phyloP scores from a whole-genome alignment of 2,329 filamentous ascomycete genomes.

The Sclerotinia spermophila region DNA sequence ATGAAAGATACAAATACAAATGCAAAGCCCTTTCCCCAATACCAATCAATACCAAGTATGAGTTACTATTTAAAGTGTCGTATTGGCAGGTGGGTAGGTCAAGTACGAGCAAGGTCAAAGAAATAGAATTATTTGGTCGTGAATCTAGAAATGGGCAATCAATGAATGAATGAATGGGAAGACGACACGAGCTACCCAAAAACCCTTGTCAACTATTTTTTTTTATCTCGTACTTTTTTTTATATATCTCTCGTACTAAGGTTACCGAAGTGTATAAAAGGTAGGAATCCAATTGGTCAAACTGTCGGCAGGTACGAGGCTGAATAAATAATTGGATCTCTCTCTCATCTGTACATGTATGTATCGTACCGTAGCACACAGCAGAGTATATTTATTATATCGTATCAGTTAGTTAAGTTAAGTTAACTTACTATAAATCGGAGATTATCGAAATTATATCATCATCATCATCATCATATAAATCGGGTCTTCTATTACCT shows the following conservation, averaged over 20 bases:
- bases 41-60: neutral
- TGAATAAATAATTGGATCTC: neutral
- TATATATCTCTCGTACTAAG: neutral
- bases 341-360: neutral
- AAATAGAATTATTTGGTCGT: neutral
- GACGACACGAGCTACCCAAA: neutral
- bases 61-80: slow-evolving; percentile 2
- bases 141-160: neutral
- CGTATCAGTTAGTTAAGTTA: no score
- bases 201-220: neutral
- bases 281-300: neutral
- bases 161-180: neutral
- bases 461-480: neutral
- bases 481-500: slow-evolving; percentile 1
- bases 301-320: neutral
- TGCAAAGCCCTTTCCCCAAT: neutral
- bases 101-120: neutral
- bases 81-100: neutral
- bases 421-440: no score
- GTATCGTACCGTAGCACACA: no score
- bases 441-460: slow-evolving; percentile 2
- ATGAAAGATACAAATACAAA: neutral
- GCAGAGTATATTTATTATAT: no score
- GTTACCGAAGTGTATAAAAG: neutral
- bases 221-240: neutral